Evolutionary conservation across 306 rosid genomes (phyloP), one percentile per base, ranked within the genome.

Genomic region (Casuarina cunninghamiana): DNA sequence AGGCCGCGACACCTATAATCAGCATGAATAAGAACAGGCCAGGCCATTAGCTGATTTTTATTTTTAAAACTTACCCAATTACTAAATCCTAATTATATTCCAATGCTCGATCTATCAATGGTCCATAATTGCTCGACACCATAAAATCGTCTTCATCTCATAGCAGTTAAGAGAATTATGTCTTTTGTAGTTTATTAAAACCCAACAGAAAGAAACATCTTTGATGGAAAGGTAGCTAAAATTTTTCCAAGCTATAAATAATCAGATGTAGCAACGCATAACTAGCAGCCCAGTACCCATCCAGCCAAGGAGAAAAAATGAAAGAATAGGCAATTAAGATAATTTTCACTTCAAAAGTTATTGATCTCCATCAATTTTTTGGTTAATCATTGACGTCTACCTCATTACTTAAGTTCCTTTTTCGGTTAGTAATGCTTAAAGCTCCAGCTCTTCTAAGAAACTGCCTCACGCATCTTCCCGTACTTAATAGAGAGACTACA

Each of bases 1-100:
- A 10, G 53, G 83, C 60, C 82, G 80, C 3, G 73, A 80, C 75
- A 80, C 77, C 96, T 90, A 84, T 57, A 70, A 71, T 67, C 37
- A 43, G 50, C 50, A 67, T 1, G 17, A 42, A 63, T 37, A 8
- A 79, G 48, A 39, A 62, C 58, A 54, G 38, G 2, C 44, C n/a
- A 82, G 12, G 35, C 75, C 8, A 61, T 53, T 44, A 17, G 32
- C 2, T 1, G 9, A 51, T 51, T 10, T 50, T 51, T 51, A 7
- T 51, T 51, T 12, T 51, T 50, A 10, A 3, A 51, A 51, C 38
- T 57, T 5, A 63, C 44, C 46, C 21, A 38, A 35, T 5, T 5
- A 63, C 5, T 39, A 16, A 39, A 63, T 63, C 69, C 10, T 16
- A 63, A 16, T 10, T 58, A 58, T 58, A 58, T 58, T 58, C 65